phyloP scores from a whole-genome alignment of 2,329 filamentous ascomycete genomes.

The Phyllachora maydis region DNA sequence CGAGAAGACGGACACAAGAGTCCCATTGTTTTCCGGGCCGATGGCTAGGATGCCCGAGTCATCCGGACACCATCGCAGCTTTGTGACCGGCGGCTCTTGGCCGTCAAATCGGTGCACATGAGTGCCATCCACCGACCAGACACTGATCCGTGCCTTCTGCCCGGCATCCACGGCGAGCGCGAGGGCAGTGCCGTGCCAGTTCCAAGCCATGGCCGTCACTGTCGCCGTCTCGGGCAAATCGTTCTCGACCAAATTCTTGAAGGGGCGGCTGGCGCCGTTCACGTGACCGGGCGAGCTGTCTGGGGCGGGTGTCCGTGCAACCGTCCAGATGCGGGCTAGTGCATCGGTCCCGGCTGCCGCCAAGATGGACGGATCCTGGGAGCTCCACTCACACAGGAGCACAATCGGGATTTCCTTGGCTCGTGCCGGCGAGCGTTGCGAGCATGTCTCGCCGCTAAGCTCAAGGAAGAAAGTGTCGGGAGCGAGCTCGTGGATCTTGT shows the following conservation, averaged over 20 bases:
- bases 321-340: constrained; percentile 48
- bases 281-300: constrained; percentile 24
- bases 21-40: constrained; percentile 29
- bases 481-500: constrained; percentile 39
- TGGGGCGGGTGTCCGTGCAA: constrained; percentile 30
- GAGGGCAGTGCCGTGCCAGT: constrained; percentile 30
- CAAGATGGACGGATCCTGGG: constrained; percentile 40
- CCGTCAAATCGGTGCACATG: constrained; percentile 31
- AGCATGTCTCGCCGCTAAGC: constrained; percentile 19
- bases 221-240: constrained; percentile 28
- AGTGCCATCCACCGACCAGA: constrained; percentile 33
- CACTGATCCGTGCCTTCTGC: constrained; percentile 28
- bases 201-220: constrained; percentile 40
- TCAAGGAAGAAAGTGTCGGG: constrained; percentile 39
- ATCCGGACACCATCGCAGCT: constrained; percentile 37
- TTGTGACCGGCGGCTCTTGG: constrained; percentile 38
- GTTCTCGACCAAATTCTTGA: constrained; percentile 28
- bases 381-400: constrained; percentile 51
- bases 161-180: constrained; percentile 36
- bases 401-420: constrained; percentile 34
- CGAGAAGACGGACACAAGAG: constrained; percentile 33
- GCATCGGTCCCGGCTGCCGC: constrained; percentile 49
- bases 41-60: constrained; percentile 34
- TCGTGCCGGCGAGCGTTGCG: constrained; percentile 11
- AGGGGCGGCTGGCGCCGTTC: constrained; percentile 17